A percentile compares a stretch with the other conserved stretches of the same genome.
phyloP scores from a whole-genome alignment of 2,329 filamentous ascomycete species.

The Aspergillus pseudotamarii region DNA sequence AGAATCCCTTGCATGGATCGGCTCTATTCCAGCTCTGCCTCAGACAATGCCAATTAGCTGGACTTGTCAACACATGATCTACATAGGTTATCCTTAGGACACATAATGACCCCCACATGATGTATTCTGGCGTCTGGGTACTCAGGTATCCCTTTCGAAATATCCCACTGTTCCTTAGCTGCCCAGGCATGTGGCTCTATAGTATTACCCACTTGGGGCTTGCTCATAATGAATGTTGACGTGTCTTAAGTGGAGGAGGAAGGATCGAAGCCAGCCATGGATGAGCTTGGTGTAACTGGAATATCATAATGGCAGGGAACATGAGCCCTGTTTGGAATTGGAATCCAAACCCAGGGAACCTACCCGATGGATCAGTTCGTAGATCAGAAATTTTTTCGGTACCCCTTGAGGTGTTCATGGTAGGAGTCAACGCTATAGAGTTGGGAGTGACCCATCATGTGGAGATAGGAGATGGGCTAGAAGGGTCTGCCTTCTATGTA shows the following conservation, averaged over 20 bases:
- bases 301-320: not conserved
- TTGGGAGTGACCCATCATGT: constrained; percentile 1
- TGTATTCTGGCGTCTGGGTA: not conserved
- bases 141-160: not conserved
- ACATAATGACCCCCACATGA: constrained; percentile 13
- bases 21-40: constrained; percentile 1
- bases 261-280: not conserved
- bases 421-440: not conserved
- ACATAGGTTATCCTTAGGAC: constrained; percentile 5
- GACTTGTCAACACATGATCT: constrained; percentile 8
- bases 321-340: constrained; percentile 5
- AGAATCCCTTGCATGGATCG: constrained; percentile 10
- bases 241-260: constrained; percentile 1
- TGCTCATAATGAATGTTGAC: not conserved
- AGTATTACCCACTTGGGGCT: not conserved
- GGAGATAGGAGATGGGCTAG: not conserved
- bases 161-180: not conserved
- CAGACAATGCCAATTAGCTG: constrained; percentile 7
- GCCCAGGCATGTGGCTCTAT: not conserved
- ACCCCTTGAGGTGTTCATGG: not conserved
- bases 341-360: not conserved
- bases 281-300: not conserved
- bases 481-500: not conserved
- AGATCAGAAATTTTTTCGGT: not conserved
- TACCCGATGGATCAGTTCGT: not conserved